A percentile compares a stretch with the other conserved stretches of the same genome.
These are phyloP conservation scores for Diutina pseudorugosa DNA, from an alignment of 1,139 yeast genomes.

Conservation along the genomic window DNA sequence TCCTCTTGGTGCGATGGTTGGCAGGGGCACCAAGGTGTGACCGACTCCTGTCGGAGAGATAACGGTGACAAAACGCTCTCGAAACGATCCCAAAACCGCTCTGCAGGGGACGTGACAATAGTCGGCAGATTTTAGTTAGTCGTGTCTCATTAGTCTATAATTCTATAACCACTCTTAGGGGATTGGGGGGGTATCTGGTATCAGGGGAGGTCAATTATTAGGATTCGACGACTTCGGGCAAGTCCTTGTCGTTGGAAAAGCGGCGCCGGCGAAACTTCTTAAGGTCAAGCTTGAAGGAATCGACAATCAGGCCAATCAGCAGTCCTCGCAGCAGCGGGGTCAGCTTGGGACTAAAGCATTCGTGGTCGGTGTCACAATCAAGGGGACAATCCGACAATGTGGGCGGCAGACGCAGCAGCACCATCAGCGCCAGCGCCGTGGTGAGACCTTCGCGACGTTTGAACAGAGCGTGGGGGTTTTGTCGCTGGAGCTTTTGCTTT, in stretches of 20 bases:
- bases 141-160: slow-evolving; percentile 3
- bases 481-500: background rate
- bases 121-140: no score
- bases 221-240: background rate
- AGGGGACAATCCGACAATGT: background rate
- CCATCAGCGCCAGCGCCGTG: slow-evolving; percentile 4
- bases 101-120: no score
- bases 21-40: background rate
- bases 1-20: no score
- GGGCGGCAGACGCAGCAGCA: background rate
- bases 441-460: background rate
- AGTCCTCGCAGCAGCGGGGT: slow-evolving; percentile 2
- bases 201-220: background rate
- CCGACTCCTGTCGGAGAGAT: background rate
- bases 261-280: slow-evolving; percentile 3
- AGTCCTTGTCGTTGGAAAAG: background rate
- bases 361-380: slow-evolving; percentile 2
- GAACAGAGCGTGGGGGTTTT: slow-evolving; percentile 1
- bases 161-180: background rate
- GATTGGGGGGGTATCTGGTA: background rate
- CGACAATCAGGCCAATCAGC: slow-evolving; percentile 3
- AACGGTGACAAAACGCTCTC: background rate
- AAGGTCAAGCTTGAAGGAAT: background rate
- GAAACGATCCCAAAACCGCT: no score
- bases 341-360: slow-evolving; percentile 4